These are phyloP conservation scores for Leishmania amazonensis DNA, from an alignment of 208 protist species.

Conservation along the genomic window DNA sequence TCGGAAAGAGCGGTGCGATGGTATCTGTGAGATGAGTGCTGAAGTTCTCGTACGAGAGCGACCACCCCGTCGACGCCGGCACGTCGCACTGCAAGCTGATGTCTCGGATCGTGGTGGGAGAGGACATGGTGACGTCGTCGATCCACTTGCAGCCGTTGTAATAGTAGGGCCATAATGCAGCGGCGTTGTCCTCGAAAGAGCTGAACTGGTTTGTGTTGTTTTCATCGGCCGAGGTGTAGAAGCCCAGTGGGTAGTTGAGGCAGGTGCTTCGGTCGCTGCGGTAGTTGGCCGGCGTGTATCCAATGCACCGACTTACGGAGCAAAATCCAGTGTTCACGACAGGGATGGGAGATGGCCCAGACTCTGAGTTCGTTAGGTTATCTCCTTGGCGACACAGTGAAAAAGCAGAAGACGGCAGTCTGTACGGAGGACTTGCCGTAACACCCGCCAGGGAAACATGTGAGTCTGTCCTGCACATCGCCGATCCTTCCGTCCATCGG, in stretches of 20 bases:
- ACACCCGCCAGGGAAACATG: background rate
- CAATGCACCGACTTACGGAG: conserved; percentile 13
- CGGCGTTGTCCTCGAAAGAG: conserved; percentile 16
- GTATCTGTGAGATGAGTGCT: conserved; percentile 26
- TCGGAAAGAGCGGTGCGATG: conserved; percentile 32
- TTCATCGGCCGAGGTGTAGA: conserved; percentile 22
- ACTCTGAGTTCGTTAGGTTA: background rate
- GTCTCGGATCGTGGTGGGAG: conserved; percentile 18
- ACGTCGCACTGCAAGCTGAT: conserved; percentile 37
- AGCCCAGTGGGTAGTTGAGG: conserved; percentile 12
- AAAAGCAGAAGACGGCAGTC: background rate
- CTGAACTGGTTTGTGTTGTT: conserved; percentile 39
- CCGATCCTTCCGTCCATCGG: background rate
- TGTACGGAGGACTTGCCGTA: conserved; percentile 9
- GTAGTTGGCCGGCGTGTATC: conserved; percentile 26
- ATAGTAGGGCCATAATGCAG: background rate
- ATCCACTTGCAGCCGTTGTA: conserved; percentile 22
- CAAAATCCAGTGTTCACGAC: conserved; percentile 11
- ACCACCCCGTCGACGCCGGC: conserved; percentile 26
- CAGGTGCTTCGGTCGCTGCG: conserved; percentile 17
- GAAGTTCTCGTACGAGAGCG: conserved; percentile 27
- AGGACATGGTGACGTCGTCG: conserved; percentile 33
- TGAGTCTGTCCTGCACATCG: background rate
- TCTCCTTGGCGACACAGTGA: conserved; percentile 25
- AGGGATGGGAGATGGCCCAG: conserved; percentile 14